These are phyloP conservation scores for Uronychia binucleata DNA, from an alignment of 73 alveolate species.

Conservation along the genomic window DNA sequence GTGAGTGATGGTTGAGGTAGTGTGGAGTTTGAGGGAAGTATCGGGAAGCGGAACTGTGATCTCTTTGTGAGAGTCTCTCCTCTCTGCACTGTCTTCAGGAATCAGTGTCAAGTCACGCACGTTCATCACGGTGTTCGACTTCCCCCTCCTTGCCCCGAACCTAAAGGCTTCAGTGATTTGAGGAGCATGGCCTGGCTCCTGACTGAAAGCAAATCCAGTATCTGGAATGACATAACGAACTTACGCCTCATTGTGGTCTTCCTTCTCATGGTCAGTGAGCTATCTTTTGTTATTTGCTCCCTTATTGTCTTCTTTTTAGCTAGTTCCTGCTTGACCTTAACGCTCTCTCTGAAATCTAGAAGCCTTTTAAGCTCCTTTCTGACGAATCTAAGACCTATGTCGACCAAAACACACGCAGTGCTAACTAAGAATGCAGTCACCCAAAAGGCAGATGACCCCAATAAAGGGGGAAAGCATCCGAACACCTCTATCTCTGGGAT, in stretches of 20 bases:
- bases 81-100: too few relatives aligned
- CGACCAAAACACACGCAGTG: conserved; percentile 36
- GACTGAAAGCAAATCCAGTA: conserved; percentile 71
- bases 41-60: too few relatives aligned
- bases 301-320: neutral
- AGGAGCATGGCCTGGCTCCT: conserved; percentile 74
- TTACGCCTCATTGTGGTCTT: conserved; percentile 6
- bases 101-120: too few relatives aligned
- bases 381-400: conserved; percentile 20
- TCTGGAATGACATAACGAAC: conserved; percentile 10
- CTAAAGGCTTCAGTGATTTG: conserved; percentile 60
- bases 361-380: neutral
- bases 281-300: conserved; percentile 1
- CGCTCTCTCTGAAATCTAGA: neutral
- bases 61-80: too few relatives aligned
- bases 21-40: too few relatives aligned
- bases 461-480: conserved; percentile 5
- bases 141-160: too few relatives aligned
- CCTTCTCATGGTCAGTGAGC: conserved; percentile 12
- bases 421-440: conserved; percentile 7
- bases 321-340: neutral
- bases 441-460: conserved; percentile 19
- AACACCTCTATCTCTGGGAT: conserved; percentile 10
- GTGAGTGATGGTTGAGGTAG: too few relatives aligned
- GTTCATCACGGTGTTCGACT: too few relatives aligned